phyloP scores from a whole-genome alignment of 805 yeast species.

The Brettanomyces anomalus region DNA sequence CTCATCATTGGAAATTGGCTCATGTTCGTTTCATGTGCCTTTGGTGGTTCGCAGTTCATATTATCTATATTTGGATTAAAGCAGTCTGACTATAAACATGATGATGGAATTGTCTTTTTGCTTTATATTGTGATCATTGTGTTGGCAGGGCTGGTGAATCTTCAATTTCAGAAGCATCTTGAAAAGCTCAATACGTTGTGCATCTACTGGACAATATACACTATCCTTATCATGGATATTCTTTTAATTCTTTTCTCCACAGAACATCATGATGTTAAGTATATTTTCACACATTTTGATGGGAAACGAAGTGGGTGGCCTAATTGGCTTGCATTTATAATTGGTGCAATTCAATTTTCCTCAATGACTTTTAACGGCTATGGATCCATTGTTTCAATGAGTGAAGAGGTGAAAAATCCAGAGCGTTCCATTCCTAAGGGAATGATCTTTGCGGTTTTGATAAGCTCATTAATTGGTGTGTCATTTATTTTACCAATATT shows the following conservation, averaged over 20 bases:
- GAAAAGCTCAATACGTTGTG: slow-evolving; percentile 60
- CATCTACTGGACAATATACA: slow-evolving; percentile 67
- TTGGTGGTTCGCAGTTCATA: slow-evolving; percentile 69
- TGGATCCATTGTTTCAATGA: slow-evolving; percentile 72
- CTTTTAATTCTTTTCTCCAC: slow-evolving; percentile 49
- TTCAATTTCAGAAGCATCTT: slow-evolving; percentile 47
- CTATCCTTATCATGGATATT: slow-evolving; percentile 60
- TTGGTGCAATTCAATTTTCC: slow-evolving; percentile 76
- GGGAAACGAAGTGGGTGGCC: slow-evolving; percentile 74
- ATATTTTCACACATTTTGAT: slow-evolving; percentile 59
- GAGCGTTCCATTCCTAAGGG: slow-evolving; percentile 72
- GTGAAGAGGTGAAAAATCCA: slow-evolving; percentile 73
- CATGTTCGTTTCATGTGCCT: slow-evolving; percentile 63
- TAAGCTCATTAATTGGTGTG: slow-evolving; percentile 62
- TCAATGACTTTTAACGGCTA: slow-evolving; percentile 76
- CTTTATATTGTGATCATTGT: slow-evolving; percentile 49
- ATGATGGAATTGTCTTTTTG: slow-evolving; percentile 44
- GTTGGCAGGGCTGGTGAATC: slow-evolving; percentile 54
- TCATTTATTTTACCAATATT: slow-evolving; percentile 65
- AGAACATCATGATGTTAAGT: slow-evolving; percentile 48
- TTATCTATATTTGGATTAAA: slow-evolving; percentile 58
- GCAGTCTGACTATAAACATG: slow-evolving; percentile 48
- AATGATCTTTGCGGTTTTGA: slow-evolving; percentile 51
- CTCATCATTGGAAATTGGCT: slow-evolving; percentile 70
- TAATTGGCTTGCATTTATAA: slow-evolving; percentile 56